Evolutionary conservation across 1,284 basidiomycete genomes (phyloP), one percentile per base, ranked within the genome.

Genomic region (Limonomyces culmigenus): DNA sequence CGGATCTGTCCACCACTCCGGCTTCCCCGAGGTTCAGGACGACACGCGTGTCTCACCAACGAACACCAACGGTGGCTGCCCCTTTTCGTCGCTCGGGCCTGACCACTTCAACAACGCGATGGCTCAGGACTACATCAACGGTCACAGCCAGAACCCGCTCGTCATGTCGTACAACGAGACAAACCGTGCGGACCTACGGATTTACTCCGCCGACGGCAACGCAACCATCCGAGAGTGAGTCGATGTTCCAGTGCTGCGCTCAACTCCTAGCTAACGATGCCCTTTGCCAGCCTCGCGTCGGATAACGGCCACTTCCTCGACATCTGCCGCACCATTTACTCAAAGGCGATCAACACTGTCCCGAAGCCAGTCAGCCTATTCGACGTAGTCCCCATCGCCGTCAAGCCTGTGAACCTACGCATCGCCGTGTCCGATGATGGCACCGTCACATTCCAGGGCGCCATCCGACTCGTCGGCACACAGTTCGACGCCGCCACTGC

Each of bases 1-100:
- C 10, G 49, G 50, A 10, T 43, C 44, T 19, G 48, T 50, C 3
- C 50, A 53, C 32, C 40, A 46, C 14, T 42, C 29, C 13, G 44
- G 45, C 12, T 51, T 50, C 38, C 50, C 51, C 8, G 43, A 47
- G 34, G 46, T 49, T 21, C 45, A 46, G 31, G 33, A 33, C 35
- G 35, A 35, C 14, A 32, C 27, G 10, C 33, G 13, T 27, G 25
- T 27, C 13, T 38, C 39, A 5, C 25, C 35, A 2, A 32, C 42
- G 17, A 42, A 43, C 27, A 40, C 33, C 13, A 18, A 33, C 8
- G 25, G 25, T n/a, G 25, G 25, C n/a, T n/a, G n/a, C n/a, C n/a
- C n/a, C n/a, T n/a, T n/a, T n/a, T n/a, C n/a, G n/a, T n/a, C n/a
- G n/a, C n/a, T n/a, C n/a, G n/a, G n/a, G n/a, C n/a, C n/a, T n/a